Percentiles rank a stretch among this genome's conserved stretches.
Evolutionary conservation across 495 filamentous ascomycete genomes (phyloP).

Genomic region (Penicilliopsis zonata): DNA sequence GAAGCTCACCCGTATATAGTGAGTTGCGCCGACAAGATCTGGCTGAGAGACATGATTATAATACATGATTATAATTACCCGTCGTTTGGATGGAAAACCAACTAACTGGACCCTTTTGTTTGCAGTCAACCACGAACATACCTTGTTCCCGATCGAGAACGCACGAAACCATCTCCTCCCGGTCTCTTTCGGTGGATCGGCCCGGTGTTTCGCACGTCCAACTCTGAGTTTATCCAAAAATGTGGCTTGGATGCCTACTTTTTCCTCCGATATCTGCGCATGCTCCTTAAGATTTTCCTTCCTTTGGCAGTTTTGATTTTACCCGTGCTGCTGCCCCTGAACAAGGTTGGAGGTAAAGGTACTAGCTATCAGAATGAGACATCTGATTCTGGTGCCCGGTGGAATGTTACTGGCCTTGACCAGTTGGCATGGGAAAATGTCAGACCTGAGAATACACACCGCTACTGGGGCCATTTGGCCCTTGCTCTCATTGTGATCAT

Average conservation of each 20-base stretch:
- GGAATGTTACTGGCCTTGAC: slow-evolving; percentile 60
- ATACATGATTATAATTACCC: background rate
- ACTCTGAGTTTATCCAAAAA: slow-evolving; percentile 86
- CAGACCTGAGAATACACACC: slow-evolving; percentile 48
- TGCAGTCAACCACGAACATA: slow-evolving; percentile 75
- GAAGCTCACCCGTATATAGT: slow-evolving; percentile 80
- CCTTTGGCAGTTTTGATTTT: slow-evolving; percentile 68
- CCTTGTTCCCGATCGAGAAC: slow-evolving; percentile 78
- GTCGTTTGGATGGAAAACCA: no score
- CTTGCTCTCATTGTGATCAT: slow-evolving; percentile 70
- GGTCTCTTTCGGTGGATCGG: slow-evolving; percentile 59
- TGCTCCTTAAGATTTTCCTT: slow-evolving; percentile 84
- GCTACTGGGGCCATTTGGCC: slow-evolving; percentile 83
- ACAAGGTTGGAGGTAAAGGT: slow-evolving; percentile 61
- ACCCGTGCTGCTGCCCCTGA: slow-evolving; percentile 78
- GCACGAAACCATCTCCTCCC: slow-evolving; percentile 57
- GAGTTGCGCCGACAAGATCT: slow-evolving; percentile 15
- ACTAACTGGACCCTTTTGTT: background rate
- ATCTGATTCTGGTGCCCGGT: slow-evolving; percentile 14
- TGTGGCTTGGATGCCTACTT: slow-evolving; percentile 97
- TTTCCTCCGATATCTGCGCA: slow-evolving; percentile 89
- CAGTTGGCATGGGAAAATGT: slow-evolving; percentile 87
- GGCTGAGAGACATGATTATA: background rate
- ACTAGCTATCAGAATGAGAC: slow-evolving; percentile 33
- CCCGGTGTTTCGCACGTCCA: slow-evolving; percentile 62